phyloP scores from a whole-genome alignment of 371 early-diverging fungal species.

The Gilbertella persicaria region DNA sequence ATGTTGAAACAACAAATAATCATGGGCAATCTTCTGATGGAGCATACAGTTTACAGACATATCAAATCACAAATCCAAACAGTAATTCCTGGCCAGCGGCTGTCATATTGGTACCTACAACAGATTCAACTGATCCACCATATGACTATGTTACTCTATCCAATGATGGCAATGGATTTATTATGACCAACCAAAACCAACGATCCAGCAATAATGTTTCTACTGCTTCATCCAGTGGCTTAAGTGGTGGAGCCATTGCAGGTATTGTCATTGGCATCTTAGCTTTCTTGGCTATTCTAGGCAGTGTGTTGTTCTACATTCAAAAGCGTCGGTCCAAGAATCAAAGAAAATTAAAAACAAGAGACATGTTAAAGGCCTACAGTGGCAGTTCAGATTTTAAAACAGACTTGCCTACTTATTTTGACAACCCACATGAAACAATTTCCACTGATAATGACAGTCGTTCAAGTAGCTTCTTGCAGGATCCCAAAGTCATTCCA shows the following conservation, averaged over 20 bases:
- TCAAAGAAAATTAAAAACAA: neutral
- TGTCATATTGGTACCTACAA: neutral
- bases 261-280: constrained; percentile 23
- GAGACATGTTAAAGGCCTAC: neutral
- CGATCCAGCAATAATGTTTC: neutral
- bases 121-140: neutral
- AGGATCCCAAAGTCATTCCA: neutral
- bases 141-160: neutral
- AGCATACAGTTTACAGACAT: neutral
- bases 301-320: neutral
- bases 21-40: neutral
- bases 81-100: neutral
- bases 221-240: too few species aligned
- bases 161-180: neutral
- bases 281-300: constrained; percentile 3
- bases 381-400: constrained; percentile 1
- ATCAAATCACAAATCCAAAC: neutral
- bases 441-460: neutral
- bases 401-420: neutral
- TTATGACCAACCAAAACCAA: neutral
- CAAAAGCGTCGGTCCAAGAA: constrained; percentile 3
- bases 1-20: neutral
- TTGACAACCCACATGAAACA: neutral
- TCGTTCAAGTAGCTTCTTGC: constrained; percentile 7
- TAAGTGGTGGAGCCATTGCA: constrained; percentile 19